These are phyloP conservation scores for Lithocarpus polystachyus DNA, from an alignment of 306 rosid species.

Conservation along the genomic window DNA sequence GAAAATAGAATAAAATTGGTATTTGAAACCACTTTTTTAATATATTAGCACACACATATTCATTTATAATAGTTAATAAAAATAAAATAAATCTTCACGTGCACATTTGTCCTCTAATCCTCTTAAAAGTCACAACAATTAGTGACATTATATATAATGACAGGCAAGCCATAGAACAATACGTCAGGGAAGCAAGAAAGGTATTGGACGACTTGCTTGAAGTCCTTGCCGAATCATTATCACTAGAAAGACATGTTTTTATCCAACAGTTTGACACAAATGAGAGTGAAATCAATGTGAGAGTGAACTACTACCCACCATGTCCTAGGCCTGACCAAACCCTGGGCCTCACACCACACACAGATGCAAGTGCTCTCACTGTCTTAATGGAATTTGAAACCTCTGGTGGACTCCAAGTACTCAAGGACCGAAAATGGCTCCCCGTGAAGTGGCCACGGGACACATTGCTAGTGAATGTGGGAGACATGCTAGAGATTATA, in stretches of 20 bases:
- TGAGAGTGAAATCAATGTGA: conserved; percentile 14
- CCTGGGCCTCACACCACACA: conserved; percentile 8
- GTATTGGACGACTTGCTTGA: conserved; percentile 7
- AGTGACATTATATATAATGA: not conserved
- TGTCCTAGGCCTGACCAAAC: conserved; percentile 20
- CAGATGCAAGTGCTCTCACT: conserved; percentile 11
- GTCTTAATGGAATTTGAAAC: conserved; percentile 6
- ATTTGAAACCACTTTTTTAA: no score
- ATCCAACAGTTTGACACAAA: not conserved
- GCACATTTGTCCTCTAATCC: not conserved
- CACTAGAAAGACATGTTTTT: not conserved
- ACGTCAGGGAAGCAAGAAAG: conserved; percentile 12
- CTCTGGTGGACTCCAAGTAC: conserved; percentile 10
- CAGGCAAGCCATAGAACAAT: conserved; percentile 13
- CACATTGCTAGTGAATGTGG: conserved; percentile 10
- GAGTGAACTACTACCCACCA: conserved; percentile 20
- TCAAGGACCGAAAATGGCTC: not conserved
- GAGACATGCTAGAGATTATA: conserved; percentile 11
- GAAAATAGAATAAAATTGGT: no score
- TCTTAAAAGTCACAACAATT: not conserved
- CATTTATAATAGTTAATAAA: no score
- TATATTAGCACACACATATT: no score
- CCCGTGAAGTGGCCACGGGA: conserved; percentile 11
- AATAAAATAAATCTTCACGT: no score
- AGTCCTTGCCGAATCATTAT: conserved; percentile 3